phyloP scores from a whole-genome alignment of 805 yeast species.

The Teunomyces panamensis region DNA sequence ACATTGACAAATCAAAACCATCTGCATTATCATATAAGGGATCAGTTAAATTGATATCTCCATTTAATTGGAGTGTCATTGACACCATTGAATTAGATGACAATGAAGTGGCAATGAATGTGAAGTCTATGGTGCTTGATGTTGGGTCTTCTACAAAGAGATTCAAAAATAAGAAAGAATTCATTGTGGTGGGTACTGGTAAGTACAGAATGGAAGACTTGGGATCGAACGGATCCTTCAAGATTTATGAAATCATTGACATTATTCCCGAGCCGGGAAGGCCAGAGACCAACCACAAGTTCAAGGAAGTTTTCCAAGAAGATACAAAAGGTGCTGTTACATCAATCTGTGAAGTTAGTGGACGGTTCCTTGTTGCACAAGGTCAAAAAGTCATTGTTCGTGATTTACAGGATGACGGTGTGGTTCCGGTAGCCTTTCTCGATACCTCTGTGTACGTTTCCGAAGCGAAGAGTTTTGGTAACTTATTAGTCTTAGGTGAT shows the following conservation, averaged over 20 bases:
- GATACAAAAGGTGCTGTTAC: slow-evolving; percentile 82
- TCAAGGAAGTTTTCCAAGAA: slow-evolving; percentile 71
- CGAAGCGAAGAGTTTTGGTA: slow-evolving; percentile 80
- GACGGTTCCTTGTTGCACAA: slow-evolving; percentile 78
- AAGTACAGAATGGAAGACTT: slow-evolving; percentile 75
- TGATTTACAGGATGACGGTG: slow-evolving; percentile 82
- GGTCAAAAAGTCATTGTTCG: slow-evolving; percentile 82
- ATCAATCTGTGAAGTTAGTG: slow-evolving; percentile 73
- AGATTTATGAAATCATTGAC: slow-evolving; percentile 69
- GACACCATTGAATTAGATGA: slow-evolving; percentile 64
- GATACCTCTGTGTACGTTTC: slow-evolving; percentile 80
- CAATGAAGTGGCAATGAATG: slow-evolving; percentile 61
- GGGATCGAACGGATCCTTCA: slow-evolving; percentile 74
- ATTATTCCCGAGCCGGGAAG: slow-evolving; percentile 86
- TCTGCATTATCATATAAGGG: slow-evolving; percentile 61
- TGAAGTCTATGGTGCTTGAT: slow-evolving; percentile 53
- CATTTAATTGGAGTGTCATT: slow-evolving; percentile 71
- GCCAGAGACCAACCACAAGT: slow-evolving; percentile 78
- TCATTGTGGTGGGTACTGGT: slow-evolving; percentile 77
- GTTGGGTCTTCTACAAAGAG: slow-evolving; percentile 37
- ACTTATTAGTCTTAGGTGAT: slow-evolving; percentile 80
- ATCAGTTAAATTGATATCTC: slow-evolving; percentile 62
- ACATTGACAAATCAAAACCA: slow-evolving; percentile 48
- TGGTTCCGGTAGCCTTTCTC: slow-evolving; percentile 89
- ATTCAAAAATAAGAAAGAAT: slow-evolving; percentile 56